Evolutionary conservation across 768 basidiomycete genomes (phyloP).

Genomic region (Tylopilus subfusipes): DNA sequence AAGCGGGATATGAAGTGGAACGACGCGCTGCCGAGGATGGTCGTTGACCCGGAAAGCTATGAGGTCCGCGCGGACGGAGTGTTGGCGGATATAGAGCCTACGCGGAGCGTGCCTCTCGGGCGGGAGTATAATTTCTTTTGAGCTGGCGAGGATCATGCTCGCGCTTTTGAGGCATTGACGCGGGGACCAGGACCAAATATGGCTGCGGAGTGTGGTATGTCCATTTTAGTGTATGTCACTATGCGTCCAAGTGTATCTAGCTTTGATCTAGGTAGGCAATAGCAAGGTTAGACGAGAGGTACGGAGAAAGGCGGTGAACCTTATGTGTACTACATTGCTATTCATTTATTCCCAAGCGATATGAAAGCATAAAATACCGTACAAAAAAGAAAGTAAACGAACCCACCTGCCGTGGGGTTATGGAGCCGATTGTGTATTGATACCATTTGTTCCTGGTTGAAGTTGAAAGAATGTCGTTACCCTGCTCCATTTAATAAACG

Average conservation of each 20-base stretch:
- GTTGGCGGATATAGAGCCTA: constrained; percentile 72
- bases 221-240: constrained; percentile 6
- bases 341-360: constrained; percentile 9
- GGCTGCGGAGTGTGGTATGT: not conserved
- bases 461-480: not conserved
- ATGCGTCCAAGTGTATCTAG: constrained; percentile 3
- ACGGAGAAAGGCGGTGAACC: constrained; percentile 1
- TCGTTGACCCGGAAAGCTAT: constrained; percentile 89
- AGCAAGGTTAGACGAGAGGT: not conserved
- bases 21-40: constrained; percentile 72
- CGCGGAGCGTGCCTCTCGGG: constrained; percentile 62
- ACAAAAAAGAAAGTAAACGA: constrained; percentile 1
- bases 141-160: not conserved
- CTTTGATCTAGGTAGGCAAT: not conserved
- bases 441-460: constrained; percentile 4
- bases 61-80: constrained; percentile 79
- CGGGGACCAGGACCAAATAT: not conserved
- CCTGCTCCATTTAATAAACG: constrained; percentile 14
- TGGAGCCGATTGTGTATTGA: not conserved
- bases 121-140: constrained; percentile 80
- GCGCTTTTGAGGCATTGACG: not conserved
- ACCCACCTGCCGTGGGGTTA: not conserved
- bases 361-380: constrained; percentile 22
- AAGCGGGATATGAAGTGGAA: constrained; percentile 98
- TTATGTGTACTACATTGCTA: constrained; percentile 14